A percentile compares a stretch with the other conserved stretches of the same genome.
These are phyloP conservation scores for Craspedostauros australis DNA, from an alignment of 108 stramenopile species.

Conservation along the genomic window DNA sequence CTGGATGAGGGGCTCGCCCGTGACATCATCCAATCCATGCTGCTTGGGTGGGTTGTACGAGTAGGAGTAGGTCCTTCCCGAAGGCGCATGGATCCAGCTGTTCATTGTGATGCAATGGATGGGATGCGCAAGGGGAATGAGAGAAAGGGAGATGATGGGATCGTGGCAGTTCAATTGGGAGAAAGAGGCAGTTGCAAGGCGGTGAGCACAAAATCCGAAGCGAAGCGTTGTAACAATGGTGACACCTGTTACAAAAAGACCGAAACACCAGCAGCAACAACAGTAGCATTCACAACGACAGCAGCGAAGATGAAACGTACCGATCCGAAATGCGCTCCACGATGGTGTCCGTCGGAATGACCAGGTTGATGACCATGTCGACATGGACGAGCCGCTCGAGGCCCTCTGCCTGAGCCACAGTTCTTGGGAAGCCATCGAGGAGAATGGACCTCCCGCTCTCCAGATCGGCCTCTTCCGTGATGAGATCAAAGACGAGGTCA, in stretches of 20 bases:
- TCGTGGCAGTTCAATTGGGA: too few relatives aligned
- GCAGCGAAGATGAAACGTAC: slow-evolving; percentile 36
- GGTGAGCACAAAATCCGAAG: too few relatives aligned
- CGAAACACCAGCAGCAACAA: too few relatives aligned
- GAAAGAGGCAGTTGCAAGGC: too few relatives aligned
- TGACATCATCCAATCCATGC: slow-evolving; percentile 83
- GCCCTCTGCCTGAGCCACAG: slow-evolving; percentile 87
- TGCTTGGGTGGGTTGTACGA: slow-evolving; percentile 94
- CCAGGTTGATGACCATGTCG: slow-evolving; percentile 89
- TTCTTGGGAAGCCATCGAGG: slow-evolving; percentile 95
- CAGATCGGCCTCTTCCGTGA: slow-evolving; percentile 67
- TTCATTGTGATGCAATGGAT: not conserved
- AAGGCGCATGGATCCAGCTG: slow-evolving; percentile 93
- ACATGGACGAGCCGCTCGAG: slow-evolving; percentile 79
- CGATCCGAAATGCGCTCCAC: slow-evolving; percentile 88
- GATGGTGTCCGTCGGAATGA: slow-evolving; percentile 91
- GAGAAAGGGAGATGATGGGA: not conserved
- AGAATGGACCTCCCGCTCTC: slow-evolving; percentile 69
- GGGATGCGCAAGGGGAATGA: not conserved
- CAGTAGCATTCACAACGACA: too few relatives aligned
- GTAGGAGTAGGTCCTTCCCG: slow-evolving; percentile 92
- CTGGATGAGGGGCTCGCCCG: slow-evolving; percentile 92
- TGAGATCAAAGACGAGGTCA: slow-evolving; percentile 84
- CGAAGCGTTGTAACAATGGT: too few relatives aligned
- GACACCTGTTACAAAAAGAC: too few relatives aligned